These are phyloP conservation scores for Prunella vulgaris DNA, from an alignment of 257 asterid genomes.

Conservation along the genomic window DNA sequence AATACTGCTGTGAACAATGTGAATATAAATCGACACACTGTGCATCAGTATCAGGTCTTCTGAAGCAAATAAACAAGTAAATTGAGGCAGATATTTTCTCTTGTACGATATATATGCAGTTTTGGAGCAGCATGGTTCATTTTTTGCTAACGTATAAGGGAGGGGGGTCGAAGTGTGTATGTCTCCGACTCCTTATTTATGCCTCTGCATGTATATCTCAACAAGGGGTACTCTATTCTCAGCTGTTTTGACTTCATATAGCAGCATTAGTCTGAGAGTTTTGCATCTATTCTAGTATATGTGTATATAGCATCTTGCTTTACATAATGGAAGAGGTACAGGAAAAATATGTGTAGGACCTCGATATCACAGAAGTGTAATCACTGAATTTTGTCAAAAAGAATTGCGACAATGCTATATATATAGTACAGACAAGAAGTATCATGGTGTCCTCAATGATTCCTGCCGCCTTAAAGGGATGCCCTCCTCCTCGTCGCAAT, in stretches of 20 bases:
- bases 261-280: neutral
- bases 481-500: constrained; percentile 57
- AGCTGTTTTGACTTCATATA: neutral
- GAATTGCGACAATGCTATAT: neutral
- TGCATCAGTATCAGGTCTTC: constrained; percentile 72
- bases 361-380: constrained; percentile 26
- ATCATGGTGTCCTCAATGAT: constrained; percentile 39
- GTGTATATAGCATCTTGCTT: neutral
- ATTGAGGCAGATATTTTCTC: neutral
- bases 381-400: constrained; percentile 16
- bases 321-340: neutral
- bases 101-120: neutral
- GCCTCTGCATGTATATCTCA: neutral
- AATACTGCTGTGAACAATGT: constrained; percentile 82
- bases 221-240: neutral
- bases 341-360: constrained; percentile 9
- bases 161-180: neutral
- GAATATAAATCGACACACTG: constrained; percentile 87
- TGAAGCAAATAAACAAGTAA: constrained; percentile 72
- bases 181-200: neutral
- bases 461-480: constrained; percentile 64
- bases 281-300: neutral
- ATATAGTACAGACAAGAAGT: constrained; percentile 3
- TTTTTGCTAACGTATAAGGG: neutral
- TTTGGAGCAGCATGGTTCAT: neutral